Base-by-base conservation (phyloP, 192 early-diverging fungal genomes). In the Backusella psychrophila region DNA sequence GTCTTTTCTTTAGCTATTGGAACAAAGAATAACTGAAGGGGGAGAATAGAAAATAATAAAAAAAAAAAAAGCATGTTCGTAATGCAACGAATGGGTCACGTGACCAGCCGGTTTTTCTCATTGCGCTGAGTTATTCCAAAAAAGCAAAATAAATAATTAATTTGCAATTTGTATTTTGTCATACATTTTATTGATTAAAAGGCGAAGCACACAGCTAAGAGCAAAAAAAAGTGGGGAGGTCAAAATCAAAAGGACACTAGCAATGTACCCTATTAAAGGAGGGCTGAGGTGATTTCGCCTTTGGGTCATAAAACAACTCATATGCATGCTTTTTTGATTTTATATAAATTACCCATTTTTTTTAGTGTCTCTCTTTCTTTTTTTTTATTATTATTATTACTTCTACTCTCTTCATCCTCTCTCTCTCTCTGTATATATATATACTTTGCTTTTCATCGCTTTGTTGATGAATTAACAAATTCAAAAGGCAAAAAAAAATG, bases 211-310 rank as follows among this genome's bases (percentile, higher is more conserved):
- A 49, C 38, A 39, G 38, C 38, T 39, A 11, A 11, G 21, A 26
- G 11, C 11, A 6, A n/a, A 59, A 63, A 49, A 36, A 38, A 38
- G 42, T 36, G 31, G 35, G n/a, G 44, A 44, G 72, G 73, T 74
- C 53, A 65, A 66, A 72, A 72, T 72, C 71, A 34, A 72, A 72
- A 72, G 71, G 35, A 72, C 42, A 17, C 71, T 72, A 72, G 26
- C 26, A 52, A 72, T 36, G 35, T 42, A 26, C 66, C 66, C 17
- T 52, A 15, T n/a, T 67, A 29, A 67, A 29, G 66, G 66, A 35
- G 29, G 69, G 12, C 3, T 73, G 71, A 78, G 77, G 77, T 66
- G 12, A 78, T 73, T 73, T 73, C 34, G 77, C 71, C 63, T 35
- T 49, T 78, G 77, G 77, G 69, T 29, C 35, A 71, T 39, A 46